Percentiles rank a stretch among this genome's conserved stretches.
phyloP scores from a whole-genome alignment of 768 basidiomycete species.

The Termitomyces sp. region DNA sequence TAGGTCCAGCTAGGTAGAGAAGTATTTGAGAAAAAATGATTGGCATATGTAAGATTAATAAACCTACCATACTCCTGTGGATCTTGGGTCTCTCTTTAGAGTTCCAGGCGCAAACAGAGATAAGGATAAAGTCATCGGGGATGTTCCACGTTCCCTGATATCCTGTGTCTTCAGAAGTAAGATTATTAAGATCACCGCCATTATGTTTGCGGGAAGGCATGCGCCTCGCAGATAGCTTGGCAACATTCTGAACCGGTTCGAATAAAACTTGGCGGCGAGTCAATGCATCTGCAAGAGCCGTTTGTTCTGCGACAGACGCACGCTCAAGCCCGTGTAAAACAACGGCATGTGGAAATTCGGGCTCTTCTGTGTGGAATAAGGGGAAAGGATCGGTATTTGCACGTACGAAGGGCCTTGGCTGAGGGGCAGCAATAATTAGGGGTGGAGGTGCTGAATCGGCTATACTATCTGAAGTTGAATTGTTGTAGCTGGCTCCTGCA shows the following conservation, averaged over 20 bases:
- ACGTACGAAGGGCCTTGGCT: conserved; percentile 22
- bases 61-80: conserved; percentile 60
- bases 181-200: not conserved
- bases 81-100: conserved; percentile 62
- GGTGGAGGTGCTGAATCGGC: conserved; percentile 1
- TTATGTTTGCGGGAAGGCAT: not conserved
- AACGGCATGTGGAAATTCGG: conserved; percentile 52
- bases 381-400: conserved; percentile 33
- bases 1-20: conserved; percentile 56
- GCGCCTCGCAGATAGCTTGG: conserved; percentile 10
- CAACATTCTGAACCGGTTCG: conserved; percentile 21
- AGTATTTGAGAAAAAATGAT: conserved; percentile 2
- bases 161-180: conserved; percentile 24
- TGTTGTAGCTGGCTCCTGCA: not conserved
- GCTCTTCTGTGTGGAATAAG: conserved; percentile 6
- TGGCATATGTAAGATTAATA: not conserved
- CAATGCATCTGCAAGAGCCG: conserved; percentile 52
- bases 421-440: conserved; percentile 12
- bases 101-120: conserved; percentile 71
- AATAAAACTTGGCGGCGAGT: conserved; percentile 48
- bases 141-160: conserved; percentile 47
- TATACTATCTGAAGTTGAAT: conserved; percentile 4
- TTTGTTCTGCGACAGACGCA: conserved; percentile 50
- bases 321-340: conserved; percentile 73
- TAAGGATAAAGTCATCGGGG: conserved; percentile 66